phyloP scores from a whole-genome alignment of 768 basidiomycete genomes.

The Gymnopilus dilepis region DNA sequence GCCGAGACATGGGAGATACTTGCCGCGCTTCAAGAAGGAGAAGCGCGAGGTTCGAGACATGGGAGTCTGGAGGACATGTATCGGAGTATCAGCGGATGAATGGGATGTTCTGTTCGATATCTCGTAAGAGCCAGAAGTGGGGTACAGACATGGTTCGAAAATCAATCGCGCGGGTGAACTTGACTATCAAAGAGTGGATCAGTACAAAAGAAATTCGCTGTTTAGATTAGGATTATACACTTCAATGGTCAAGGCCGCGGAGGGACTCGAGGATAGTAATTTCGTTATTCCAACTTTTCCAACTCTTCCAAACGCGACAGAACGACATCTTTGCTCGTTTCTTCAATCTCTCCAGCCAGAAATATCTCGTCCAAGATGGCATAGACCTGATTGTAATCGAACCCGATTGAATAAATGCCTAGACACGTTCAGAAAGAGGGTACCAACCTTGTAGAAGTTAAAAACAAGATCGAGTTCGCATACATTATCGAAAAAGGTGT shows the following conservation, averaged over 20 bases:
- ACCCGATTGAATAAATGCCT: neutral
- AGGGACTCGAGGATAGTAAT: slow-evolving; percentile 17
- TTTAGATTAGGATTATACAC: neutral
- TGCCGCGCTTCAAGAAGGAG: slow-evolving; percentile 13
- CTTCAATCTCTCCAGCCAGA: slow-evolving; percentile 97
- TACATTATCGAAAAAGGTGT: slow-evolving; percentile 98
- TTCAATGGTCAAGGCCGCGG: neutral
- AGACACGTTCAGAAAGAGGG: neutral
- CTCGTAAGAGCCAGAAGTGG: neutral
- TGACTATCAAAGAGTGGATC: neutral
- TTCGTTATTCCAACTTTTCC: slow-evolving; percentile 83
- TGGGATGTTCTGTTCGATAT: slow-evolving; percentile 1
- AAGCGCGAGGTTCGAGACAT: slow-evolving; percentile 10
- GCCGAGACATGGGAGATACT: slow-evolving; percentile 11
- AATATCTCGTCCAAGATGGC: slow-evolving; percentile 99
- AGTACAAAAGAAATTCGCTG: neutral
- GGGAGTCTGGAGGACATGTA: slow-evolving; percentile 19
- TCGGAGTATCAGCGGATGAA: slow-evolving; percentile 26
- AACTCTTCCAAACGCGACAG: slow-evolving; percentile 87
- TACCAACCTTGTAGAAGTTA: slow-evolving; percentile 86
- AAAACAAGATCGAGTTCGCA: slow-evolving; percentile 98
- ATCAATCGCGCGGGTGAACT: neutral
- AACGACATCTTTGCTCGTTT: slow-evolving; percentile 97
- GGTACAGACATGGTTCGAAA: neutral
- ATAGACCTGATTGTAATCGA: slow-evolving; percentile 69